A percentile compares a stretch with the other conserved stretches of the same genome.
These are phyloP conservation scores for Herpetomonas tarakana DNA, from an alignment of 208 protist species.

Conservation along the genomic window DNA sequence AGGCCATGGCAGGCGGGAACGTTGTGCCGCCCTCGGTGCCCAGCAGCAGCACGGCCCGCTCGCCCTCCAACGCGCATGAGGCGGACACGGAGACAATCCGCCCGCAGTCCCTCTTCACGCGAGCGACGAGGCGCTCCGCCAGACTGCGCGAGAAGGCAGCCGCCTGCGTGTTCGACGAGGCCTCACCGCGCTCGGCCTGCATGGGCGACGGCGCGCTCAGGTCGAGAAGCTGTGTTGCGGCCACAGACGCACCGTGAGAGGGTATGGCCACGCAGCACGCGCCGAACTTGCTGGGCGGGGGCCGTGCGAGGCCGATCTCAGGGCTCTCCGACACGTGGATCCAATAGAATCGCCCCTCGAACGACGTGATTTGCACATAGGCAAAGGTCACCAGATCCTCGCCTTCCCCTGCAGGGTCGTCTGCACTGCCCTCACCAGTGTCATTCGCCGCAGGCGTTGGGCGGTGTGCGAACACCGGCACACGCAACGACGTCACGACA, in stretches of 20 bases:
- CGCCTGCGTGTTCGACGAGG: not conserved
- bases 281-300: constrained; percentile 20
- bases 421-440: not conserved
- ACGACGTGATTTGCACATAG: constrained; percentile 41
- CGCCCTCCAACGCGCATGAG: constrained; percentile 45
- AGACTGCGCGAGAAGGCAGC: constrained; percentile 31
- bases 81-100: too few species aligned
- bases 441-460: not conserved
- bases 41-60: constrained; percentile 33
- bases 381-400: constrained; percentile 31
- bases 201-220: constrained; percentile 26
- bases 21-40: constrained; percentile 45
- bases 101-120: too few species aligned
- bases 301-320: not conserved
- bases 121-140: not conserved
- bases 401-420: not conserved
- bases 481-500: constrained; percentile 11
- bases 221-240: not conserved
- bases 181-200: constrained; percentile 13
- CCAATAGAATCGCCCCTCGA: constrained; percentile 57
- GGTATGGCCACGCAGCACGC: constrained; percentile 33
- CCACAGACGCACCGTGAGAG: too few species aligned
- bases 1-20: constrained; percentile 42
- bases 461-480: constrained; percentile 27
- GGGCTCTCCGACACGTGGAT: constrained; percentile 54